Evolutionary conservation across 2,329 filamentous ascomycete species (phyloP), one percentile per base, ranked within the genome.

Genomic region (Aspergillus sp.): DNA sequence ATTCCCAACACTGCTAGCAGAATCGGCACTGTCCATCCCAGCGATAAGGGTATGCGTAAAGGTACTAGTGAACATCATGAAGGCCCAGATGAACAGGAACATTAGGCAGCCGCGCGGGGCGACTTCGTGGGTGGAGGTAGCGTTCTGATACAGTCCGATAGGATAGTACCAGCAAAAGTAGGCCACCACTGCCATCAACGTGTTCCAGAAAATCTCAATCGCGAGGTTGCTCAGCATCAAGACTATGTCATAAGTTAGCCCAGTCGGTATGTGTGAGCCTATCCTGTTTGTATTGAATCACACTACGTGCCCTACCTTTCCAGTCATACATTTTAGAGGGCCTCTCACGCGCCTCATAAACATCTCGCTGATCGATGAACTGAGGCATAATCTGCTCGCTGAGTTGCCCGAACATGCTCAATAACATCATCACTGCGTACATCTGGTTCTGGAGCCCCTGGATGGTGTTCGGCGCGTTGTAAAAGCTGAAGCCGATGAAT

Each of bases 371-470:
- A 0, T 78, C 81, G 39, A 85, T 77, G 66, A 86, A 86, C 4
- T 80, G 72, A 1, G 84, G 84, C 73, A 85, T 84, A 60, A 85
- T 84, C 64, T 84, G 75, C 54, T 77, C 72, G 32, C 73, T 69
- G 19, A 78, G 66, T 52, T 76, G 72, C 10, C 89, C 88, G 71
- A 95, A 94, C 69, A 95, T 85, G 43, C 87, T 92, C 36, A 89
- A 78, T 43, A 93, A 78, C 82, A 93, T 89, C 83, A 95, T 95
- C 67, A 96, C 89, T 71, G 86, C 84, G 71, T 94, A 95, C 86
- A 93, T 91, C 72, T 94, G 90, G 77, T 95, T 95, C 76, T 93
- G 90, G 2, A 95, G 80, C 59, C 91, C 91, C 73, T 92, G 91
- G 50, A 88, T 84, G 17, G 85, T 87, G 77, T 91, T 89, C 23